Conservation (phyloP, 2,329 filamentous ascomycete genomes). For the Berkeleyomyces rouxiae region DNA sequence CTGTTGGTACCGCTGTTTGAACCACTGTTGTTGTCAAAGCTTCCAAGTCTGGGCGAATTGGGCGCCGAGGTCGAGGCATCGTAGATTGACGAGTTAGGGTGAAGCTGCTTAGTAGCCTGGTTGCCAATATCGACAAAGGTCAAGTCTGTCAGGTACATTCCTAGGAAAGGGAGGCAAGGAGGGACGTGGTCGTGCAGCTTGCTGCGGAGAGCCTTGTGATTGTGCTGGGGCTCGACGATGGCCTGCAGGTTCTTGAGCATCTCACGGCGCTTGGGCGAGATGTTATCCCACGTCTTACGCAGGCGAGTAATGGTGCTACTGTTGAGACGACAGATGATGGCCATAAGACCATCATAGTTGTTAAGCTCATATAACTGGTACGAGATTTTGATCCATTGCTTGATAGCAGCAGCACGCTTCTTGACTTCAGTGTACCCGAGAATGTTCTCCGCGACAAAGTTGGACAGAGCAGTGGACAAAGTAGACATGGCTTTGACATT, state of each 20-base stretch:
- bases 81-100: conserved; percentile 21
- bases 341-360: conserved; percentile 95
- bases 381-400: conserved; percentile 96
- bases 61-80: conserved; percentile 38
- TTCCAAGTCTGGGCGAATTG: conserved; percentile 29
- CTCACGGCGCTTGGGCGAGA: conserved; percentile 69
- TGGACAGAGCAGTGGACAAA: conserved; percentile 79
- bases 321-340: conserved; percentile 87
- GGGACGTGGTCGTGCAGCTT: conserved; percentile 74
- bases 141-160: conserved; percentile 89
- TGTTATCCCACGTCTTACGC: conserved; percentile 78
- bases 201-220: conserved; percentile 73
- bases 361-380: conserved; percentile 72
- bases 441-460: conserved; percentile 85
- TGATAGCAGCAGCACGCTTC: conserved; percentile 77
- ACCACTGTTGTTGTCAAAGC: conserved; percentile 17
- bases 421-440: conserved; percentile 78
- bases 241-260: conserved; percentile 61
- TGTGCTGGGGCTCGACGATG: conserved; percentile 80
- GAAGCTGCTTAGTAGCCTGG: conserved; percentile 63
- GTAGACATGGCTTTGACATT: conserved; percentile 92
- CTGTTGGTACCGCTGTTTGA: neutral
- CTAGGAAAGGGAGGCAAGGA: conserved; percentile 86
- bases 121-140: conserved; percentile 95
- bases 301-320: conserved; percentile 80